Base-by-base conservation (phyloP, 352 stramenopile genomes). In the Phytopythium litorale region DNA sequence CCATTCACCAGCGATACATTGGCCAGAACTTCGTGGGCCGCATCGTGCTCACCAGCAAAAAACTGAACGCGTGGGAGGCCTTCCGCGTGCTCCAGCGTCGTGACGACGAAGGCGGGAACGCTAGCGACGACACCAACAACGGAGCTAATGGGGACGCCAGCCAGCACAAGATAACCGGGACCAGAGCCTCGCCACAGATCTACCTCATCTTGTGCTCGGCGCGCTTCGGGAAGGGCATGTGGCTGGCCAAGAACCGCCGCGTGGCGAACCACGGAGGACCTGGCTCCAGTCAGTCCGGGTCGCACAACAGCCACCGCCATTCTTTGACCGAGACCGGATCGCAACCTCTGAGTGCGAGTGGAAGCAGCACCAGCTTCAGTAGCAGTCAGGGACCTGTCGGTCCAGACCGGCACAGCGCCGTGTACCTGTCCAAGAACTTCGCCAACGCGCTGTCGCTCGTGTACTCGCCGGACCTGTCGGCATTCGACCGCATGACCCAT, bases 211-310 rank as follows among this genome's bases (percentile, higher is more conserved):
- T 94, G 37, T 89, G 83, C 66, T 90, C 81, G 11, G 76, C 83
- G 4, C 76, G 85, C 9, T 94, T 94, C 28, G 85, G 85, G 18
- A 92, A 92, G 58, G 83, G 83, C 64, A 91, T 91, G 83, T 94
- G 79, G 78, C 70, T 90, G 32, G 79, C 78, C 16, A 79, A 85
- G 25, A 81, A 78, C 35, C 37, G 51, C 33, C 70, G 67, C 62
- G 67, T 13, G 21, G 46, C 46, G 23, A 28, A 8, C 46, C 46
- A 18, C 13, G n/a, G 12, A n/a, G 46, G 23, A 6, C 32, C 51
- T 0, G 25, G 30, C 30, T 43, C 51, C 8, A 53, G 46, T 16
- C 46, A 53, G 3, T 23, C 18, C 23, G 46, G 23, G 8, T n/a
- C 46, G 4, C 23, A 21, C 46, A 51, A 25, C 11, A 32, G 45